phyloP scores from a whole-genome alignment of 345 rosid genomes.

The Luvunga scandens region DNA sequence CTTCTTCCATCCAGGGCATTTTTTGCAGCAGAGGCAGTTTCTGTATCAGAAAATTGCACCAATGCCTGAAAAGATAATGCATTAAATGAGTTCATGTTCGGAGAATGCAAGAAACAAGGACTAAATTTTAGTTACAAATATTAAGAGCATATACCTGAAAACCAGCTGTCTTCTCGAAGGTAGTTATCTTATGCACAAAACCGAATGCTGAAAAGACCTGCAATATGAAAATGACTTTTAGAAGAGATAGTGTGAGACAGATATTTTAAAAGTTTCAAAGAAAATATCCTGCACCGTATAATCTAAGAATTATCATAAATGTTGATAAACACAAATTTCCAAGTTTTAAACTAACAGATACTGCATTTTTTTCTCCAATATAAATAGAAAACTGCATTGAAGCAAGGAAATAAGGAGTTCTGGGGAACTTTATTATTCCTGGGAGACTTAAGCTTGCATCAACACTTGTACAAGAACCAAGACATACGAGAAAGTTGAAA shows the following conservation, averaged over 20 bases:
- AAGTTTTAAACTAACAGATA: not conserved
- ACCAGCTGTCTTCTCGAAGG: slow-evolving; percentile 98
- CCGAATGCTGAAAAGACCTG: slow-evolving; percentile 99
- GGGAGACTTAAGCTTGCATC: not conserved
- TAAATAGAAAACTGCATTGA: not conserved
- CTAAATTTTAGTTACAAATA: not conserved
- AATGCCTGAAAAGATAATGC: slow-evolving; percentile 59
- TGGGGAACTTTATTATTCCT: not conserved
- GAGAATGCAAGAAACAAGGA: slow-evolving; percentile 10
- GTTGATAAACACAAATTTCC: not conserved
- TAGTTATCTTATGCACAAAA: slow-evolving; percentile 94
- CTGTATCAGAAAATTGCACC: slow-evolving; percentile 94
- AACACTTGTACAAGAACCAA: not conserved
- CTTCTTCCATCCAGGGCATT: slow-evolving; percentile 88
- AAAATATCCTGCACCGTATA: not conserved
- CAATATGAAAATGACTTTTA: slow-evolving; percentile 34
- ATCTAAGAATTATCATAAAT: not conserved
- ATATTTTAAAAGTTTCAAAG: slow-evolving; percentile 5
- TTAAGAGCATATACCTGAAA: slow-evolving; percentile 57
- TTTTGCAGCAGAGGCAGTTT: slow-evolving; percentile 90
- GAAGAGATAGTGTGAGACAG: slow-evolving; percentile 15
- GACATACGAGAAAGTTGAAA: not conserved
- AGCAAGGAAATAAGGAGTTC: not conserved
- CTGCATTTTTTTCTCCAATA: not conserved
- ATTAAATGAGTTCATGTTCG: slow-evolving; percentile 16